Base-by-base conservation (phyloP, 345 rosid genomes). In the Arabidopsis arenosa region DNA sequence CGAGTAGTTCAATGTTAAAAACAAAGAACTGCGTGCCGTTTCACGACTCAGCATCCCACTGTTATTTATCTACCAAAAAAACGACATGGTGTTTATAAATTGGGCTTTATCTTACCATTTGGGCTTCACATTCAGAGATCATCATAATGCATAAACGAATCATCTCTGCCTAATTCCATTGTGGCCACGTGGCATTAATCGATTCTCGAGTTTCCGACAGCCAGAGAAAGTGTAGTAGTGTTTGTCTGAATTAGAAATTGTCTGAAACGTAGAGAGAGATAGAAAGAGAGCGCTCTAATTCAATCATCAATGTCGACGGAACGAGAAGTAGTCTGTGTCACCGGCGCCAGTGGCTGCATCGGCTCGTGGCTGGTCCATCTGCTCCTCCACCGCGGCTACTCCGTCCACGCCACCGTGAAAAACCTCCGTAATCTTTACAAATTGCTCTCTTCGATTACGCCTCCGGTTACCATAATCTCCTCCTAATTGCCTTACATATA, bases 331-430 rank as follows among this genome's bases (percentile, higher is more conserved):
- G 93, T 87, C 7, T 92, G 97, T 73, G 96, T 95, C 61, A 95
- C 97, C 55, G 97, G 99, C 26, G 97, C 89, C 44, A 95, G 97
- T 80, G 99, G 97, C 33, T 83, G 91, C 82, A 95, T 92, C 33
- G 97, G 99, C 43, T 89, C 99, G 3, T 90, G 97, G 86, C 83
- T 92, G 17, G 96, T 95, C 64, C 84, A 75, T 8, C 87, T 86
- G 11, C 97, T 92, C 77, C 96, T 92, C 52, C 80, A 65, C 9
- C 97, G 96, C 18, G 89, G 96, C 21, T 95, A 92, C 81, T 68
- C 88, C 78, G 93, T 95, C 7, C 90, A 90, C 83, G 93, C 93
- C 75, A 88, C 99, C 75, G 97, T 86, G 56, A 84, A 78, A 78
- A 83, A 86, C 80, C 85, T 90, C 88, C 74, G 99, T 92, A 81